phyloP scores from a whole-genome alignment of 2,329 filamentous ascomycete species.

The Hymenoscyphus occultus region DNA sequence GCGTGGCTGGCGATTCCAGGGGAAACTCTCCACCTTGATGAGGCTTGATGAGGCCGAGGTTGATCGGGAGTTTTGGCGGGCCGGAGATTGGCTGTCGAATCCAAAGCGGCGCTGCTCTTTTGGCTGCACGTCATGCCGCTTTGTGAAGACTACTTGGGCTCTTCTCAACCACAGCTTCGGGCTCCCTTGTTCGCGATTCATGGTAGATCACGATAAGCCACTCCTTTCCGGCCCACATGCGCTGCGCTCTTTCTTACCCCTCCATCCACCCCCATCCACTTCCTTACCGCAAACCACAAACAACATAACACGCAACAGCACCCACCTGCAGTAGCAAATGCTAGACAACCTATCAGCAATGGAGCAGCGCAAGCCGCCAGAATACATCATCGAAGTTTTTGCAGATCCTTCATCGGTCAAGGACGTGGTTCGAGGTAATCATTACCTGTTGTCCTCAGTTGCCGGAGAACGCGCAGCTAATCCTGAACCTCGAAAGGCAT shows the following conservation, averaged over 20 bases:
- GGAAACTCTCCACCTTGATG: neutral
- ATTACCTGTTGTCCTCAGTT: conserved; percentile 7
- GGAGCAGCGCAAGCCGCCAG: conserved; percentile 68
- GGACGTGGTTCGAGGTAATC: conserved; percentile 85
- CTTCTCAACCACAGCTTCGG: neutral
- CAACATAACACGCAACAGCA: conserved; percentile 1
- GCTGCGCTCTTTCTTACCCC: conserved; percentile 12
- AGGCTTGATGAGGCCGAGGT: conserved; percentile 9
- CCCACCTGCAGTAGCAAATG: conserved; percentile 15
- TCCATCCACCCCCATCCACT: conserved; percentile 12
- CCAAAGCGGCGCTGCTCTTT: conserved; percentile 2
- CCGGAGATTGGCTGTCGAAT: neutral
- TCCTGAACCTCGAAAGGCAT: conserved; percentile 57
- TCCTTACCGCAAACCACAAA: neutral
- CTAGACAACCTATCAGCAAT: conserved; percentile 40
- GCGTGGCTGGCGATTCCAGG: conserved; percentile 10
- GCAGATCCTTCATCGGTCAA: conserved; percentile 85
- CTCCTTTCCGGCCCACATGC: conserved; percentile 6
- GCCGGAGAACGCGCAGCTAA: conserved; percentile 15
- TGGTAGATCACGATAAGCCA: conserved; percentile 8
- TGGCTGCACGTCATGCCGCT: neutral
- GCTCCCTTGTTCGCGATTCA: conserved; percentile 1
- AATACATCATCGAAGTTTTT: conserved; percentile 92
- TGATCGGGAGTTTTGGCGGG: neutral
- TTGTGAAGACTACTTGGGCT: neutral